Evolutionary conservation across 495 filamentous ascomycete species (phyloP).

Genomic region (Geoglossum glabrum): DNA sequence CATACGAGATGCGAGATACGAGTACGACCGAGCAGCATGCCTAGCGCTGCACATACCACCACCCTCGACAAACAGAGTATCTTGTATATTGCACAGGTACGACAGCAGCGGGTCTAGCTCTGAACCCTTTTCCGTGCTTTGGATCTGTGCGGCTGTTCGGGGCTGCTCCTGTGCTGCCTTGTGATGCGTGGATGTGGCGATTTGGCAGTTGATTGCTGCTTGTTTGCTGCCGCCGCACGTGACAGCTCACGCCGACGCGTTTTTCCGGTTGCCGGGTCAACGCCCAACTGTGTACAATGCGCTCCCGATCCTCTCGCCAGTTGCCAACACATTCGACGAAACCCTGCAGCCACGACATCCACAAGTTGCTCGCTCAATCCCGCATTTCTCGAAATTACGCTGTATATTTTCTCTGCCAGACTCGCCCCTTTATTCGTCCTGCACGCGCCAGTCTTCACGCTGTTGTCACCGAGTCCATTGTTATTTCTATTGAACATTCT

Average conservation of each 20-base stretch:
- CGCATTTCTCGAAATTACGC: neutral
- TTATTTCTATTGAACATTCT: neutral
- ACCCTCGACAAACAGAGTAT: no score
- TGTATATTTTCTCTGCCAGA: neutral
- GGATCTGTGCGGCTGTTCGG: neutral
- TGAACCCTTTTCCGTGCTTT: neutral
- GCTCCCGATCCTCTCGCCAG: neutral
- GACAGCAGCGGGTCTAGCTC: neutral
- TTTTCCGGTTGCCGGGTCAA: neutral
- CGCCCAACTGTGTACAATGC: neutral
- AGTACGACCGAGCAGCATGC: no score
- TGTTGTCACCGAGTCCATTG: neutral
- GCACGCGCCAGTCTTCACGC: neutral
- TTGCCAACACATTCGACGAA: neutral
- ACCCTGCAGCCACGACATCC: neutral
- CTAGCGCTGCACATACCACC: no score
- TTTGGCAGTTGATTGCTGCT: neutral
- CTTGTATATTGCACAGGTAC: neutral
- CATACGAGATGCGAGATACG: no score
- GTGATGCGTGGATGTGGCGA: neutral
- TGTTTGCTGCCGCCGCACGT: neutral
- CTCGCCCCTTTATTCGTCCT: neutral
- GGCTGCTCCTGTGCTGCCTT: no score
- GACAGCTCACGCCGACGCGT: neutral
- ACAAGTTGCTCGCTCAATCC: neutral